Evolutionary conservation across 768 basidiomycete genomes (phyloP), one percentile per base, ranked within the genome.

Genomic region (Phanerochaete carnosa): DNA sequence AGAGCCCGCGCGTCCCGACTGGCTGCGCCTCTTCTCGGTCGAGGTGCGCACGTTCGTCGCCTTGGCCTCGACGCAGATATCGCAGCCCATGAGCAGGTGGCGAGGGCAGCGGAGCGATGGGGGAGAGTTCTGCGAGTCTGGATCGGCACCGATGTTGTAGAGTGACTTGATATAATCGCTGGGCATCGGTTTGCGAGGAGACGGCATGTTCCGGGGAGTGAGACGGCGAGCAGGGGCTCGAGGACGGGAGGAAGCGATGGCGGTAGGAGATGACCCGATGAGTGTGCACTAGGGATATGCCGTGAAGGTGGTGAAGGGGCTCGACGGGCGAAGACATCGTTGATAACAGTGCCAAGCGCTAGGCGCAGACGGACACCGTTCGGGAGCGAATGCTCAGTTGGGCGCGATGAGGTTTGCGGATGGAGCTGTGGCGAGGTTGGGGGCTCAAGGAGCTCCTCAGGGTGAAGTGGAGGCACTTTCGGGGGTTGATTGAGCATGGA

Each of bases 401-500:
- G 65, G 60, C 59, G 64, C 4, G 52, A 35, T 61, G 56, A 57
- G 30, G 26, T 73, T 69, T 45, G 77, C 66, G 32, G 79, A 63
- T 64, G 75, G 61, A 66, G 77, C 64, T 68, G 79, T 8, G 84
- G 83, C 5, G 82, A 83, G 1, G 78, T 80, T 8, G 83, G 83
- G 39, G 82, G 81, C 2, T 83, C 79, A 49, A 78, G 70, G 13
- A 76, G 63, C 61, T 84, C 86, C 28, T 85, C 85, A 33, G 81
- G 83, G 45, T 82, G 78, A 35, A 80, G 73, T 3, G 84, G 82
- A 43, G 84, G 83, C 13, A 85, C 73, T 0, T 84, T 81, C 1
- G 91, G 91, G 0, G 89, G 88, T 63, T 92, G 90, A 57, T 86
- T 85, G 15, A 94, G 83, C 90, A 94, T 92, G 47, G 86, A 81